Conservation (phyloP, 371 early-diverging fungal species). For the Saksenaea oblongispora region DNA sequence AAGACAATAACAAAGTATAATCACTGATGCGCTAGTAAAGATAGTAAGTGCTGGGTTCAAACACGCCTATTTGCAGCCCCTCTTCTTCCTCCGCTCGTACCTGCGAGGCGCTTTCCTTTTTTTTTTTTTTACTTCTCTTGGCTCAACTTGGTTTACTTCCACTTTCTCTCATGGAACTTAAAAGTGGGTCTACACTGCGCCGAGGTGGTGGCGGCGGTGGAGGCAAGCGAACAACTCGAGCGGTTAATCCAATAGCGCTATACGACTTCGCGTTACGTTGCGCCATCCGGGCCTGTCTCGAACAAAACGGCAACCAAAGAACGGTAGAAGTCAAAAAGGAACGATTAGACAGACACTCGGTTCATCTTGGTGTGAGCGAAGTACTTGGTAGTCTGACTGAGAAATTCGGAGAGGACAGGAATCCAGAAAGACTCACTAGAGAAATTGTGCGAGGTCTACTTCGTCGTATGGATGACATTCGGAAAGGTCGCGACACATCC, state of each 20-base stretch:
- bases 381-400: constrained; percentile 36
- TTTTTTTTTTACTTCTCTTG: constrained; percentile 3
- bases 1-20: too few species aligned
- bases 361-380: constrained; percentile 32
- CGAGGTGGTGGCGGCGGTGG: constrained; percentile 29
- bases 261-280: constrained; percentile 45
- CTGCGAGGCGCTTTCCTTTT: not conserved
- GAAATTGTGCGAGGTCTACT: constrained; percentile 31
- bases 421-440: constrained; percentile 32
- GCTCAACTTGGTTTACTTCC: not conserved
- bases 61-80: not conserved
- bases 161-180: constrained; percentile 8
- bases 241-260: constrained; percentile 30
- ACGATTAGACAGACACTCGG: constrained; percentile 28
- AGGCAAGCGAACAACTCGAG: constrained; percentile 23
- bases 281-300: constrained; percentile 40
- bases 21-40: not conserved
- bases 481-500: constrained; percentile 31
- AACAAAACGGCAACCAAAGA: constrained; percentile 25
- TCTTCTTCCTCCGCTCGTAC: constrained; percentile 1
- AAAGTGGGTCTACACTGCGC: constrained; percentile 19
- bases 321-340: constrained; percentile 15
- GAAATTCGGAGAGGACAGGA: constrained; percentile 29
- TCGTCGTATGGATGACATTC: constrained; percentile 37
- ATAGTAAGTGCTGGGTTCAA: not conserved